Percentiles rank a stretch among this genome's conserved stretches.
These are phyloP conservation scores for Trametes cinnabarina DNA, from an alignment of 768 basidiomycete species.

Conservation along the genomic window DNA sequence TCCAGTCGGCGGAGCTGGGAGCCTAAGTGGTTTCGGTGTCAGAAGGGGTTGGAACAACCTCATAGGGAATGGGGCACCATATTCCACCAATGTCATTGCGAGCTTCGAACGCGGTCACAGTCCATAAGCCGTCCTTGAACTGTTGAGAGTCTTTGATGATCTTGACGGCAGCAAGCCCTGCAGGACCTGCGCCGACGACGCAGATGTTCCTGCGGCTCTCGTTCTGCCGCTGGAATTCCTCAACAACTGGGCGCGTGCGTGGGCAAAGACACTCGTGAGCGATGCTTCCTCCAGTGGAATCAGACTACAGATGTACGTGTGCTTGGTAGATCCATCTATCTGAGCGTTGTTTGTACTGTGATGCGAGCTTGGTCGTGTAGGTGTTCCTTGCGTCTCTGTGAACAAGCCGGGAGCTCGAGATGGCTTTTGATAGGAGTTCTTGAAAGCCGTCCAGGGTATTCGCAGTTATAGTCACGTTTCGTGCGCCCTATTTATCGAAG, in stretches of 20 bases:
- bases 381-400: background rate
- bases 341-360: background rate
- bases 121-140: slow-evolving; percentile 60
- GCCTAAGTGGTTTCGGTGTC: slow-evolving; percentile 39
- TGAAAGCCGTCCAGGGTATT: no score
- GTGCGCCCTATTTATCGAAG: no score
- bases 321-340: background rate
- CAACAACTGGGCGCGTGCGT: background rate
- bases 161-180: slow-evolving; percentile 70
- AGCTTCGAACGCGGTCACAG: slow-evolving; percentile 60
- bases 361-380: no score
- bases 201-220: slow-evolving; percentile 42
- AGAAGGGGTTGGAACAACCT: no score
- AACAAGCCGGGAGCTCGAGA: no score
- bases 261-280: no score
- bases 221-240: slow-evolving; percentile 1
- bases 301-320: background rate
- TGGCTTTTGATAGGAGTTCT: no score
- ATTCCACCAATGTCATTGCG: slow-evolving; percentile 69
- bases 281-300: background rate
- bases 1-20: slow-evolving; percentile 49
- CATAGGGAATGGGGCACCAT: slow-evolving; percentile 49
- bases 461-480: no score
- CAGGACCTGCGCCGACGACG: slow-evolving; percentile 75
- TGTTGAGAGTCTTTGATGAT: slow-evolving; percentile 57